Evolutionary conservation across 768 basidiomycete genomes (phyloP).

Genomic region (Naganishia friedmannii): DNA sequence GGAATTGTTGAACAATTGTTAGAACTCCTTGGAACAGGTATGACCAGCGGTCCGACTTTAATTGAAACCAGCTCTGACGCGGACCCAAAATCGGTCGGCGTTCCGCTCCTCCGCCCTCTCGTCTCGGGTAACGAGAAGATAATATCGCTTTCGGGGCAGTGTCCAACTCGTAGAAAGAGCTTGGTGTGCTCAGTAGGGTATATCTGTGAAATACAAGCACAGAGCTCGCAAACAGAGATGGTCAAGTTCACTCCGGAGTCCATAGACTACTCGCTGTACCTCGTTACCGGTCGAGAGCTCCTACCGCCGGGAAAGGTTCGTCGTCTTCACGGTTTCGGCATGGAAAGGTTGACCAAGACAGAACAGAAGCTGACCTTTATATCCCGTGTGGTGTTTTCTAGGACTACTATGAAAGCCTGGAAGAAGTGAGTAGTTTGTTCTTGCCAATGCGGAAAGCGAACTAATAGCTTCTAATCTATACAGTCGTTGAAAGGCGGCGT

Average conservation of each 20-base stretch:
- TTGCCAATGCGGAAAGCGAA: neutral
- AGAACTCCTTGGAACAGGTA: too few species aligned
- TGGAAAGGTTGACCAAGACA: neutral
- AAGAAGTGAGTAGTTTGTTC: conserved; percentile 59
- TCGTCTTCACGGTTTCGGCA: neutral
- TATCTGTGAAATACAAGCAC: neutral
- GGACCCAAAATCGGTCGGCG: neutral
- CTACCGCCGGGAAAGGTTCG: conserved; percentile 72
- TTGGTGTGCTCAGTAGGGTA: too few species aligned
- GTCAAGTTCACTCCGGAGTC: neutral
- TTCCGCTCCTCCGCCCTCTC: neutral
- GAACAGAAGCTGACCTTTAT: conserved; percentile 10
- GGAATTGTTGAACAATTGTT: too few species aligned
- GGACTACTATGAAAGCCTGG: conserved; percentile 69
- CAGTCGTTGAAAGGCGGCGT: conserved; percentile 83
- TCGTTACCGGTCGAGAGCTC: conserved; percentile 77
- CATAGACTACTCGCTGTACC: conserved; percentile 64
- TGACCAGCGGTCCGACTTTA: too few species aligned
- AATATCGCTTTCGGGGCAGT: too few species aligned
- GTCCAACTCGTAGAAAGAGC: too few species aligned
- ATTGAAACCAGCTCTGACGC: neutral
- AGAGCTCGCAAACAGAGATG: neutral
- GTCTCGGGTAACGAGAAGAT: neutral
- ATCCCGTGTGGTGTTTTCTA: conserved; percentile 45
- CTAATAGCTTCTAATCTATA: neutral